Conservation (phyloP, 2,329 filamentous ascomycete genomes). For the Trichoderma hamatum region DNA sequence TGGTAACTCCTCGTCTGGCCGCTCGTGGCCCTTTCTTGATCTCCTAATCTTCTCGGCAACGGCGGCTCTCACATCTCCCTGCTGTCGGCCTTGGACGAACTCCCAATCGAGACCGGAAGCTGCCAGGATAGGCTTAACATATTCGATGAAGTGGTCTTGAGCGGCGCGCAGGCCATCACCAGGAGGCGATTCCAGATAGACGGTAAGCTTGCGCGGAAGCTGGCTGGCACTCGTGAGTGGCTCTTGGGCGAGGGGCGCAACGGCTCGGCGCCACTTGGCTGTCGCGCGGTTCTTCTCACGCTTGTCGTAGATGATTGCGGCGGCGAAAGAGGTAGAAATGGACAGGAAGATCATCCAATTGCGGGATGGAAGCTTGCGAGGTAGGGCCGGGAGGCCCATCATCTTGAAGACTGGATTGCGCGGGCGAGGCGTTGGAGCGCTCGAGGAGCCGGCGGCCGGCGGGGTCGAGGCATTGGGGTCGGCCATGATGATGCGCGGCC, state of each 20-base stretch:
- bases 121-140: conserved; percentile 89
- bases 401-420: conserved; percentile 74
- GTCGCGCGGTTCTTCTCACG: conserved; percentile 85
- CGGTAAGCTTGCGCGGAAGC: conserved; percentile 80
- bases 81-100: conserved; percentile 85
- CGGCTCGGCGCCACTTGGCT: conserved; percentile 81
- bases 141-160: conserved; percentile 95
- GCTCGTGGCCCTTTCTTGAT: conserved; percentile 61
- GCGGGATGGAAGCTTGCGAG: conserved; percentile 83
- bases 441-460: conserved; percentile 12
- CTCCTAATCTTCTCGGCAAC: conserved; percentile 85
- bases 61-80: conserved; percentile 89
- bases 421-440: conserved; percentile 30
- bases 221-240: conserved; percentile 67
- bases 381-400: conserved; percentile 83
- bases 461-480: conserved; percentile 25
- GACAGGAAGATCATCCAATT: conserved; percentile 98
- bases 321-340: conserved; percentile 75
- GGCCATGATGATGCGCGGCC: conserved; percentile 25
- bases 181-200: conserved; percentile 84
- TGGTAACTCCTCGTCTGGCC: conserved; percentile 51
- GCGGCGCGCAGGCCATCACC: conserved; percentile 80
- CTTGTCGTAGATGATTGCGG: conserved; percentile 87
- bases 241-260: conserved; percentile 81
- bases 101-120: conserved; percentile 94